Percentiles rank a stretch among this genome's conserved stretches.
These are phyloP conservation scores for Boletus pseudo-olivaceus DNA, from an alignment of 768 basidiomycete genomes.

Conservation along the genomic window DNA sequence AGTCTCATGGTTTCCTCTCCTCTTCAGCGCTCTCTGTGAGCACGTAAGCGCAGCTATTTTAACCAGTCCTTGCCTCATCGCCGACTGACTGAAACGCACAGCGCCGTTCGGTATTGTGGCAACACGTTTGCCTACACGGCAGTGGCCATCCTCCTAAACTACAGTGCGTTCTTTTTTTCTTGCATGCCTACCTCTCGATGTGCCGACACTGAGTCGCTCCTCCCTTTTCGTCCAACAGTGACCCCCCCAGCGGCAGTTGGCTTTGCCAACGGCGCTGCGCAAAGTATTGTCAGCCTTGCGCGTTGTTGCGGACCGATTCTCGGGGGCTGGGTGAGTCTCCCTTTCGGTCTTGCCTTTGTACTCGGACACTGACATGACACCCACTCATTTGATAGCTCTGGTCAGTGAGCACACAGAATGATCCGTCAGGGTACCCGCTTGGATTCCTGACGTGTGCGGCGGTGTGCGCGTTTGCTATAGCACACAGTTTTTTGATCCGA, in stretches of 20 bases:
- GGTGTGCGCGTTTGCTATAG: conserved; percentile 58
- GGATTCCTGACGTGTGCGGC: conserved; percentile 68
- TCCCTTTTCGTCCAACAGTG: conserved; percentile 46
- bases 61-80: background rate
- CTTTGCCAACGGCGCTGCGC: conserved; percentile 92
- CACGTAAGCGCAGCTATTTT: conserved; percentile 55
- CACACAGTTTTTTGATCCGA: conserved; percentile 74
- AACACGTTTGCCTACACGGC: conserved; percentile 89
- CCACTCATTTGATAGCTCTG: conserved; percentile 49
- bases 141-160: conserved; percentile 83
- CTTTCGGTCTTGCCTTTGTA: background rate
- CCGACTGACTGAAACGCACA: conserved; percentile 28
- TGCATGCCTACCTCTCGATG: background rate
- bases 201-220: background rate
- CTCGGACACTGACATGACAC: background rate
- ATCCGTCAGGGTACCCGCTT: conserved; percentile 68
- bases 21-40: conserved; percentile 63
- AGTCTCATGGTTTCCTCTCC: conserved; percentile 5
- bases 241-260: conserved; percentile 87
- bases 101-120: conserved; percentile 85
- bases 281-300: conserved; percentile 91
- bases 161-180: conserved; percentile 48
- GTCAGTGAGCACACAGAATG: conserved; percentile 64
- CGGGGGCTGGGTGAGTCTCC: conserved; percentile 64
- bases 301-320: conserved; percentile 86